A percentile compares a stretch with the other conserved stretches of the same genome.
Evolutionary conservation across 2,329 filamentous ascomycete genomes (phyloP).

Genomic region (Raffaelea ambrosiae): DNA sequence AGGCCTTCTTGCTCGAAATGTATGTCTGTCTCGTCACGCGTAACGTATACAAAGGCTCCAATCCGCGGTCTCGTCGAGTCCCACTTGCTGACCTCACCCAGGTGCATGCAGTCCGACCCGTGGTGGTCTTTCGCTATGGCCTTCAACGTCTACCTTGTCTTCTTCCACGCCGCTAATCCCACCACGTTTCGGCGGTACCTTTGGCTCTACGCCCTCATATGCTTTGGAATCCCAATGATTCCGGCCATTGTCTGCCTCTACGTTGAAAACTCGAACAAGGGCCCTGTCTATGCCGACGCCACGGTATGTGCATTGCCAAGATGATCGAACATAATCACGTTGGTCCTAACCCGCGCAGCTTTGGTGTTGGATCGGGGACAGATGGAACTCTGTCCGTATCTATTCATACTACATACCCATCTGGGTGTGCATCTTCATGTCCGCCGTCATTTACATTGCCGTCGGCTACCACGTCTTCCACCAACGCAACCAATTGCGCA

Average conservation of each 20-base stretch:
- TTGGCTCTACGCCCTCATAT: conserved; percentile 61
- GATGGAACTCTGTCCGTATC: conserved; percentile 48
- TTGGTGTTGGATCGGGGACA: conserved; percentile 52
- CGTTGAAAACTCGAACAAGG: conserved; percentile 29
- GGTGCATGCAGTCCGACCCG: conserved; percentile 70
- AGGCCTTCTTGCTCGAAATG: conserved; percentile 58
- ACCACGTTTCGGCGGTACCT: conserved; percentile 65
- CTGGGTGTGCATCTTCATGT: conserved; percentile 50
- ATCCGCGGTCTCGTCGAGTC: no score
- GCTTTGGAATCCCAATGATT: conserved; percentile 63
- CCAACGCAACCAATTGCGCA: conserved; percentile 45
- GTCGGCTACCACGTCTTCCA: conserved; percentile 54
- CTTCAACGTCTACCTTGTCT: conserved; percentile 67
- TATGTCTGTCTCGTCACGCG: no score
- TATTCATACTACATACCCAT: conserved; percentile 55
- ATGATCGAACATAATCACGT: no score
- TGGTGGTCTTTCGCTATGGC: conserved; percentile 79
- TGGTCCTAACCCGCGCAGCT: conserved; percentile 32
- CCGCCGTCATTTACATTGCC: conserved; percentile 44
- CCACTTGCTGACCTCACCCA: conserved; percentile 26
- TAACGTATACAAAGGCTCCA: no score
- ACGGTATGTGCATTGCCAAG: conserved; percentile 33
- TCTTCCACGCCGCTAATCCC: conserved; percentile 50
- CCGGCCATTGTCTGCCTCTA: conserved; percentile 60
- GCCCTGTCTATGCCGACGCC: conserved; percentile 45